Evolutionary conservation across 2,329 filamentous ascomycete genomes (phyloP).

Genomic region (Cryphonectria carpinicola): DNA sequence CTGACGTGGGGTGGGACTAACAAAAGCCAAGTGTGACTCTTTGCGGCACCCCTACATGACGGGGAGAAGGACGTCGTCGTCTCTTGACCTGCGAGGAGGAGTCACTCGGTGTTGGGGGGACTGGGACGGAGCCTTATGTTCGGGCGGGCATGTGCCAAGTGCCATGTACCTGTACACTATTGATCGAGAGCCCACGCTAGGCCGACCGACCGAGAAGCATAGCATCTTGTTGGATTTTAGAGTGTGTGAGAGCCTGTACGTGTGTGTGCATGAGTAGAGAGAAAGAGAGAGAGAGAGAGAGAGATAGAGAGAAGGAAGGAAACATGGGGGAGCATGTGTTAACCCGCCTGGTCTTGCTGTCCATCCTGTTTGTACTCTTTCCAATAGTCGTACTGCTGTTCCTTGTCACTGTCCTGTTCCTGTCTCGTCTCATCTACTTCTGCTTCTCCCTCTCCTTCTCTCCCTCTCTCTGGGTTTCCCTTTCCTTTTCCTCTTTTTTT

Average conservation of each 20-base stretch:
- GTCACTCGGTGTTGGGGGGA: constrained; percentile 2
- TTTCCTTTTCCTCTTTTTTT: constrained; percentile 17
- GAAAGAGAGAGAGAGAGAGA: too few species aligned
- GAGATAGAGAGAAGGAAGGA: too few species aligned
- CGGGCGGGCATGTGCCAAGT: constrained; percentile 21
- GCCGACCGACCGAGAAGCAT: neutral
- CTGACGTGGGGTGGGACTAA: constrained; percentile 21
- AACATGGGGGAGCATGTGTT: neutral
- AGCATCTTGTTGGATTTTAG: constrained; percentile 2
- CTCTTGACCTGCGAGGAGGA: neutral
- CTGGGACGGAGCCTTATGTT: constrained; percentile 13
- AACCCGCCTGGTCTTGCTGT: neutral
- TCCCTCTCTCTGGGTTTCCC: constrained; percentile 3
- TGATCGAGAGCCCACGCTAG: neutral
- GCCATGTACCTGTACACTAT: constrained; percentile 25
- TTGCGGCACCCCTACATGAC: constrained; percentile 24
- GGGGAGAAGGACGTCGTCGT: constrained; percentile 1
- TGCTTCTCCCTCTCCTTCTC: constrained; percentile 12
- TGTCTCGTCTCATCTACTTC: constrained; percentile 10
- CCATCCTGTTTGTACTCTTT: neutral
- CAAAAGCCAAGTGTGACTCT: constrained; percentile 24
- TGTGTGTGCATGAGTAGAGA: neutral
- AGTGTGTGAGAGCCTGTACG: neutral
- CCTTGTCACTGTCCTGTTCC: neutral
- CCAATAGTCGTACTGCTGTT: neutral